Evolutionary conservation across 768 basidiomycete species (phyloP).

Genomic region (Amylocystis lapponica): DNA sequence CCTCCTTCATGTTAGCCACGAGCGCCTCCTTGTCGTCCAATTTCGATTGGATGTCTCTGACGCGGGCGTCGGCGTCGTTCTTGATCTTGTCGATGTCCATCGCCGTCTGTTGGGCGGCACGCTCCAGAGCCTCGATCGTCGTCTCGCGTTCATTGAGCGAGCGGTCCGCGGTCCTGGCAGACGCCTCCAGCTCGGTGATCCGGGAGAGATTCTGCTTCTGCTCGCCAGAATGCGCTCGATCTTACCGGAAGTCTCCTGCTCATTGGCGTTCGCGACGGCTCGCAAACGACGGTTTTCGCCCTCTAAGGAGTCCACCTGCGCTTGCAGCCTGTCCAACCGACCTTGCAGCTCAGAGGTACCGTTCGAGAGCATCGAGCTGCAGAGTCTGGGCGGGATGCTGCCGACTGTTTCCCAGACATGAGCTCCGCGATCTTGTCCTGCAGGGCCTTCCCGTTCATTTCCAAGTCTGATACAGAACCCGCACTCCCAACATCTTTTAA

Average conservation of each 20-base stretch:
- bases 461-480: constrained; percentile 28
- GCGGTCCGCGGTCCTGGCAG: constrained; percentile 36
- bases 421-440: constrained; percentile 47
- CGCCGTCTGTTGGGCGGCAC: constrained; percentile 29
- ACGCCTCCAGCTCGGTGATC: constrained; percentile 38
- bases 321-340: constrained; percentile 37
- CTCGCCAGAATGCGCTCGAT: constrained; percentile 34
- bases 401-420: constrained; percentile 27
- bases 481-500: constrained; percentile 6
- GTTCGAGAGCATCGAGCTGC: constrained; percentile 29
- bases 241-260: constrained; percentile 10
- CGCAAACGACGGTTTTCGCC: constrained; percentile 64
- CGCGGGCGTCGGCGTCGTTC: constrained; percentile 37
- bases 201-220: constrained; percentile 36
- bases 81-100: constrained; percentile 42
- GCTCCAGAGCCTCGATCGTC: constrained; percentile 44
- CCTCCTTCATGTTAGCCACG: constrained; percentile 44
- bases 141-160: constrained; percentile 38
- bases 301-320: constrained; percentile 55
- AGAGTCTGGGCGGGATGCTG: constrained; percentile 31
- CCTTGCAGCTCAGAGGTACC: constrained; percentile 28
- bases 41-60: constrained; percentile 39
- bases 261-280: constrained; percentile 12
- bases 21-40: constrained; percentile 40
- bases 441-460: constrained; percentile 33